Percentiles rank a stretch among this genome's conserved stretches.
These are phyloP conservation scores for Schizothecium vesticola DNA, from an alignment of 495 filamentous ascomycete genomes.

Conservation along the genomic window DNA sequence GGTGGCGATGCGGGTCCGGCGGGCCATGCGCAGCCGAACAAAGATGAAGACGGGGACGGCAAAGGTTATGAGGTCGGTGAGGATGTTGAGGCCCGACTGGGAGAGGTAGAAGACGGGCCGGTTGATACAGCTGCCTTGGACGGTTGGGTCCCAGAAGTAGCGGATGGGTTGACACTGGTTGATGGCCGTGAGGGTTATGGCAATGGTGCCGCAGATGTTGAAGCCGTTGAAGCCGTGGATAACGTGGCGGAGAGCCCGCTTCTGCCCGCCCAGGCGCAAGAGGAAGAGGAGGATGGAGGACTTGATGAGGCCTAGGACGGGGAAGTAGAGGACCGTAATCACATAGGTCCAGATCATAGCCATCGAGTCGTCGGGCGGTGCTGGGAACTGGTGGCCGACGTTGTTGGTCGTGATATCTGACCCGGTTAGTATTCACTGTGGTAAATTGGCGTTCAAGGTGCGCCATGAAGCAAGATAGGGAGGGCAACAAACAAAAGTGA, in stretches of 20 bases:
- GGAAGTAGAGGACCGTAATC: slow-evolving; percentile 8
- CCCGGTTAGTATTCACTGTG: not conserved
- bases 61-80: slow-evolving; percentile 18
- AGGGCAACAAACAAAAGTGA: slow-evolving; percentile 8
- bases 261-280: slow-evolving; percentile 3
- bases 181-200: slow-evolving; percentile 17
- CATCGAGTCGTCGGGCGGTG: not conserved
- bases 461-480: not conserved
- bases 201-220: not conserved
- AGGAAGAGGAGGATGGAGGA: slow-evolving; percentile 11
- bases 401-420: slow-evolving; percentile 7
- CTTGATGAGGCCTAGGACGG: slow-evolving; percentile 3
- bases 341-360: slow-evolving; percentile 1
- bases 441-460: not conserved
- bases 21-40: slow-evolving; percentile 11
- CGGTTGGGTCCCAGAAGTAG: slow-evolving; percentile 15
- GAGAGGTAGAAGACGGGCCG: slow-evolving; percentile 12
- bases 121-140: slow-evolving; percentile 15
- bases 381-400: slow-evolving; percentile 3
- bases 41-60: slow-evolving; percentile 16
- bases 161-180: slow-evolving; percentile 20
- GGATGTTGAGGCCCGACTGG: slow-evolving; percentile 20
- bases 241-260: not conserved
- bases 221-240: slow-evolving; percentile 6
- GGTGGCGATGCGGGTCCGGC: slow-evolving; percentile 14